Conservation (phyloP, 202 grass and related monocot genomes). For the Carex arenaria region DNA sequence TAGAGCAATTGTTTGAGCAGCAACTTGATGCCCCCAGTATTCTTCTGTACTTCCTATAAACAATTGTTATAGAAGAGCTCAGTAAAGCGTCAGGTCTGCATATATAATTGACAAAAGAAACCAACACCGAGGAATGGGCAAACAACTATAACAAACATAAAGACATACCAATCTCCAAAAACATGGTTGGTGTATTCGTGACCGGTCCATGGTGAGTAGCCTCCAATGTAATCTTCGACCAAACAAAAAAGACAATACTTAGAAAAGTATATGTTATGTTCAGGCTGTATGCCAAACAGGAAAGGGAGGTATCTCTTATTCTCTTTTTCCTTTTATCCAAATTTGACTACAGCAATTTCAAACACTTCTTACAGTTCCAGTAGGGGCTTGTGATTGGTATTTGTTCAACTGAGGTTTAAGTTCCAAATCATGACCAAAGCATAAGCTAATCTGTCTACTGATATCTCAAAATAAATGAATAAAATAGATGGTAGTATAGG, state of each 20-base stretch:
- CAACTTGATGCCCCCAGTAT: slow-evolving; percentile 90
- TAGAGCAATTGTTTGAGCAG: slow-evolving; percentile 78
- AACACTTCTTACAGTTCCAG: neutral
- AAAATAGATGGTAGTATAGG: neutral
- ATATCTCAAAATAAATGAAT: neutral
- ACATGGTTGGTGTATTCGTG: slow-evolving; percentile 73
- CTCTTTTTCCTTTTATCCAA: neutral
- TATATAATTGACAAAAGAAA: neutral
- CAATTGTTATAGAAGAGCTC: neutral
- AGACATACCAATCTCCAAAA: slow-evolving; percentile 82
- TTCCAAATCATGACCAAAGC: neutral
- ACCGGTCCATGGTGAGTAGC: slow-evolving; percentile 94
- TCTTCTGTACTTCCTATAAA: slow-evolving; percentile 75
- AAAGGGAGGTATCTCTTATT: neutral
- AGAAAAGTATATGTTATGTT: neutral
- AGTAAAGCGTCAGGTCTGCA: neutral
- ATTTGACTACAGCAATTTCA: neutral
- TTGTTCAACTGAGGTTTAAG: neutral
- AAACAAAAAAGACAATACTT: slow-evolving; percentile 20
- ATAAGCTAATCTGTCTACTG: neutral
- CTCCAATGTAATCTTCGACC: slow-evolving; percentile 66
- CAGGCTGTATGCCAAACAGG: neutral
- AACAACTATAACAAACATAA: slow-evolving; percentile 1
- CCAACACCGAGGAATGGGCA: neutral
- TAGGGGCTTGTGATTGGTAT: neutral